phyloP scores from a whole-genome alignment of 805 yeast species.

The Tetrapisispora taiwanensis region DNA sequence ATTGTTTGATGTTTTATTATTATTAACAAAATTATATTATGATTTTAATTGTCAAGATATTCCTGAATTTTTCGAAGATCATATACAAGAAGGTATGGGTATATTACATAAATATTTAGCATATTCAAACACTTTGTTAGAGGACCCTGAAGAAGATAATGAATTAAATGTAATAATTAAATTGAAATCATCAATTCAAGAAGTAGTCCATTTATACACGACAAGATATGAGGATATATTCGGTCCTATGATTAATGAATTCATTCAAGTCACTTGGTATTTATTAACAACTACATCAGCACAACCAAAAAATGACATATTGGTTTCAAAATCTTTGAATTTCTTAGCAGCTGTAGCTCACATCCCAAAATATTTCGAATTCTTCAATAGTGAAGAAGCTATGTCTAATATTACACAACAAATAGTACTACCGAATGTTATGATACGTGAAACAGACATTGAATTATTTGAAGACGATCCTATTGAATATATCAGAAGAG shows the following conservation, averaged over 20 bases:
- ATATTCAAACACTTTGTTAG: constrained; percentile 46
- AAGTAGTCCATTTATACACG: constrained; percentile 73
- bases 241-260: constrained; percentile 62
- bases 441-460: constrained; percentile 77
- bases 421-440: constrained; percentile 80
- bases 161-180: constrained; percentile 61
- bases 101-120: constrained; percentile 72
- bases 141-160: constrained; percentile 45
- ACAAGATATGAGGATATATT: constrained; percentile 89
- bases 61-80: constrained; percentile 95
- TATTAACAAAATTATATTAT: constrained; percentile 72
- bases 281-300: constrained; percentile 54
- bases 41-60: constrained; percentile 96
- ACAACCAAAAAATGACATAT: constrained; percentile 71
- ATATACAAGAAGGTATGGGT: constrained; percentile 65
- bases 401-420: constrained; percentile 70
- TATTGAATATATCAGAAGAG: constrained; percentile 81
- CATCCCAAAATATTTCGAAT: constrained; percentile 53
- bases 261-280: constrained; percentile 77
- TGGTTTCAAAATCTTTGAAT: constrained; percentile 70
- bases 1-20: constrained; percentile 58
- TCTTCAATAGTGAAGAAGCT: constrained; percentile 52
- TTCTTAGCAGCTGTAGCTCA: constrained; percentile 76
- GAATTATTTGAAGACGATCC: constrained; percentile 97
- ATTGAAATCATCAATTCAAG: constrained; percentile 75